These are phyloP conservation scores for Fusarium coffeatum DNA, from an alignment of 2,329 filamentous ascomycete genomes.

Conservation along the genomic window DNA sequence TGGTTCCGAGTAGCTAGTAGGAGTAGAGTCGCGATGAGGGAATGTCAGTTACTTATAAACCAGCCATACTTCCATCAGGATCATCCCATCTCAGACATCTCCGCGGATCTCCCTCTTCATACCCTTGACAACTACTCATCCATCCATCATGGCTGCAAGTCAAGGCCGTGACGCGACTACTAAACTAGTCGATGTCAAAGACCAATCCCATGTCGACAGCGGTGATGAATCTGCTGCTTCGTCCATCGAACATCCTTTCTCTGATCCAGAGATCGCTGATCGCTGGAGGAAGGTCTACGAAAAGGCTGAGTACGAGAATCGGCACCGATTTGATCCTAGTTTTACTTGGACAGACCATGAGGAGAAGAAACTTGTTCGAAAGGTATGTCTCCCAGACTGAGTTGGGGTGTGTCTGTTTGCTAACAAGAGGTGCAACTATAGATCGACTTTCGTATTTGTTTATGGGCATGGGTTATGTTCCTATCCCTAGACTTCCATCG, in stretches of 20 bases:
- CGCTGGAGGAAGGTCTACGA: conserved; percentile 67
- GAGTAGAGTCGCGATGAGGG: not conserved
- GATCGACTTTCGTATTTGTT: conserved; percentile 59
- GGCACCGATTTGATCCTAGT: conserved; percentile 66
- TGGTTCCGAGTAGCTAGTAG: not conserved
- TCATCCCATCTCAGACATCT: conserved; percentile 21
- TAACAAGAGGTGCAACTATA: conserved; percentile 34
- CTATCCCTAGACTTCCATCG: conserved; percentile 59
- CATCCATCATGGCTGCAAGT: conserved; percentile 28
- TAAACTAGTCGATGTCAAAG: conserved; percentile 24
- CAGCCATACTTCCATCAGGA: conserved; percentile 24
- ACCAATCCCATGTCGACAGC: conserved; percentile 35
- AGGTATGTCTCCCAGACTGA: conserved; percentile 47
- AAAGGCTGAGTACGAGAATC: conserved; percentile 68
- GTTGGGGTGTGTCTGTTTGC: not conserved
- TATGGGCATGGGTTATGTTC: conserved; percentile 62
- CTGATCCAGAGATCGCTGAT: conserved; percentile 63
- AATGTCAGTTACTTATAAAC: conserved; percentile 40
- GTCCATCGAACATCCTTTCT: conserved; percentile 57
- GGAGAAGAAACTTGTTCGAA: conserved; percentile 59
- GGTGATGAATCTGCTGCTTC: conserved; percentile 41
- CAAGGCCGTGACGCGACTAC: conserved; percentile 19
- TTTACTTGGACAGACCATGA: conserved; percentile 60
- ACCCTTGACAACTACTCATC: not conserved
- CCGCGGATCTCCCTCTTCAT: conserved; percentile 18